These are phyloP conservation scores for Skeletonema grethae DNA, from an alignment of 108 stramenopile genomes.

Conservation along the genomic window DNA sequence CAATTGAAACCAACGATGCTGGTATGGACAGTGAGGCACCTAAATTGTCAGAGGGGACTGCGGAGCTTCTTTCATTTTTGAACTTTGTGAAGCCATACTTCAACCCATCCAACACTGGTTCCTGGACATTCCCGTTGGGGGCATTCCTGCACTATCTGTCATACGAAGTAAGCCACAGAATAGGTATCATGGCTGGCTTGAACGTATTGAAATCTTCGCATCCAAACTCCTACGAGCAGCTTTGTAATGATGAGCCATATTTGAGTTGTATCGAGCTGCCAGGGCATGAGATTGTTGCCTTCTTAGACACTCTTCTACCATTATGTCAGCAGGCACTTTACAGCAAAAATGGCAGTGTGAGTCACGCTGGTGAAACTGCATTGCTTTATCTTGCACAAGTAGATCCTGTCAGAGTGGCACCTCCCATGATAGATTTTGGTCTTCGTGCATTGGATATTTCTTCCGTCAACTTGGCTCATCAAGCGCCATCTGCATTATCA, in stretches of 20 bases:
- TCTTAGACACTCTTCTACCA: conserved; percentile 76
- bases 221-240: conserved; percentile 45
- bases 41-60: conserved; percentile 70
- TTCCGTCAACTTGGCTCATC: conserved; percentile 84
- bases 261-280: conserved; percentile 48
- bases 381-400: conserved; percentile 81
- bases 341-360: conserved; percentile 83
- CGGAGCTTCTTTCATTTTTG: conserved; percentile 77
- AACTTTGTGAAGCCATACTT: conserved; percentile 86
- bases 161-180: conserved; percentile 72
- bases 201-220: conserved; percentile 45
- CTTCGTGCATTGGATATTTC: conserved; percentile 75
- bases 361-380: conserved; percentile 84
- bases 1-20: background rate
- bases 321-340: conserved; percentile 85
- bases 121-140: conserved; percentile 88
- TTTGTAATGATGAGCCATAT: conserved; percentile 66
- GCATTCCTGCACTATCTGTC: conserved; percentile 87
- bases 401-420: conserved; percentile 68
- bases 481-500: conserved; percentile 86
- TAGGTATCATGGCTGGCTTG: conserved; percentile 72
- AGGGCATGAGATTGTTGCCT: conserved; percentile 70
- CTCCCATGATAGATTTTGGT: conserved; percentile 87
- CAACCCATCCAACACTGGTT: conserved; percentile 88
- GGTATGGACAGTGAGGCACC: background rate